phyloP scores from a whole-genome alignment of 208 protist species.

The Leishmania mexicana region DNA sequence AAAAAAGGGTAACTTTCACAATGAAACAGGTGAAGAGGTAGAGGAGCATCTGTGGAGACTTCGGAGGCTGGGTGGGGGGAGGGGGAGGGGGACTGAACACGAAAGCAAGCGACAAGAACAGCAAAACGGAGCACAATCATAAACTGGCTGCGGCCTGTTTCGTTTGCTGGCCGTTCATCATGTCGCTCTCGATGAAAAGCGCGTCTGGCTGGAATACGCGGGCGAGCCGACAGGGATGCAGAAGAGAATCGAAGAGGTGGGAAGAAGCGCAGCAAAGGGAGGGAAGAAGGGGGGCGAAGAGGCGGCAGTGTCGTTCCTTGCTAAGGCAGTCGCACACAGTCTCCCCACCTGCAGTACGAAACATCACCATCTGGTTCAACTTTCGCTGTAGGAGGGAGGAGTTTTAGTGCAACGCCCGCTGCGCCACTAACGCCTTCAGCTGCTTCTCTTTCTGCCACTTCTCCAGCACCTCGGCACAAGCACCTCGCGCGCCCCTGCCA shows the following conservation, averaged over 20 bases:
- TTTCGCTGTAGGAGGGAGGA: not conserved
- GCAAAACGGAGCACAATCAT: not conserved
- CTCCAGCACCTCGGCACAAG: not conserved
- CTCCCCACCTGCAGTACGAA: not conserved
- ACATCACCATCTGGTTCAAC: not conserved
- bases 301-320: not conserved
- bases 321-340: not conserved
- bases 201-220: not conserved
- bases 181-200: not conserved
- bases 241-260: not conserved
- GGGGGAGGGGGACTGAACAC: too few species aligned
- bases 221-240: not conserved
- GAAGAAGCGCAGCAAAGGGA: not conserved
- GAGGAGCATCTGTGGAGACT: not conserved
- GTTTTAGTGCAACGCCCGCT: not conserved
- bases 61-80: too few species aligned
- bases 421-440: not conserved
- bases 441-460: not conserved
- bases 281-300: not conserved
- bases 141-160: not conserved
- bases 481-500: not conserved
- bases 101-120: not conserved
- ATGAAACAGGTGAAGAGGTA: not conserved
- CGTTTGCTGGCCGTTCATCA: not conserved
- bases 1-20: not conserved